These are phyloP conservation scores for Diutina sp. DNA, from an alignment of 1,139 yeast genomes.

Conservation along the genomic window DNA sequence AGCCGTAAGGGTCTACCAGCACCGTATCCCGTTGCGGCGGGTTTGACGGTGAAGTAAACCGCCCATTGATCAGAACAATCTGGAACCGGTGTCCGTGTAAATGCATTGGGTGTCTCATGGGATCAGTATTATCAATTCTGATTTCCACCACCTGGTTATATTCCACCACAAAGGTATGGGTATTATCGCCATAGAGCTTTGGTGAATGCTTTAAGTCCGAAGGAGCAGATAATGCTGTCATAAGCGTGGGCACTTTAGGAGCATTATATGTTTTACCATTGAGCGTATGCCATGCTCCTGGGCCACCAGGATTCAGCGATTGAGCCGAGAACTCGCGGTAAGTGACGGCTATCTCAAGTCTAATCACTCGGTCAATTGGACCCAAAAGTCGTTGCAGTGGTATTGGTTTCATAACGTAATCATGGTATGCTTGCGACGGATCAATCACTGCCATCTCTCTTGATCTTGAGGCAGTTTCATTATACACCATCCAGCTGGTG, in stretches of 20 bases:
- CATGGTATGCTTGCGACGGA: background rate
- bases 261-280: background rate
- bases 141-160: background rate
- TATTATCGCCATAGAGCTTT: background rate
- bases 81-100: background rate
- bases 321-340: background rate
- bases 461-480: background rate
- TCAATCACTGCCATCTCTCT: background rate
- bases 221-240: background rate
- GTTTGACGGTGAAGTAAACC: background rate
- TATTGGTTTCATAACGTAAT: background rate
- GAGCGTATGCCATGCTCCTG: background rate
- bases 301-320: background rate
- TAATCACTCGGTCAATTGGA: background rate
- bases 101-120: background rate
- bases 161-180: background rate
- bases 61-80: background rate
- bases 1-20: background rate
- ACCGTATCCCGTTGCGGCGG: background rate
- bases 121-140: background rate
- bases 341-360: background rate
- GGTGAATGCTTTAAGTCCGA: background rate
- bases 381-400: background rate
- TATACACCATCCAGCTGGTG: background rate
- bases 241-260: background rate